Evolutionary conservation across 2,329 filamentous ascomycete genomes (phyloP).

Genomic region (Sphaerostilbella broomeana): DNA sequence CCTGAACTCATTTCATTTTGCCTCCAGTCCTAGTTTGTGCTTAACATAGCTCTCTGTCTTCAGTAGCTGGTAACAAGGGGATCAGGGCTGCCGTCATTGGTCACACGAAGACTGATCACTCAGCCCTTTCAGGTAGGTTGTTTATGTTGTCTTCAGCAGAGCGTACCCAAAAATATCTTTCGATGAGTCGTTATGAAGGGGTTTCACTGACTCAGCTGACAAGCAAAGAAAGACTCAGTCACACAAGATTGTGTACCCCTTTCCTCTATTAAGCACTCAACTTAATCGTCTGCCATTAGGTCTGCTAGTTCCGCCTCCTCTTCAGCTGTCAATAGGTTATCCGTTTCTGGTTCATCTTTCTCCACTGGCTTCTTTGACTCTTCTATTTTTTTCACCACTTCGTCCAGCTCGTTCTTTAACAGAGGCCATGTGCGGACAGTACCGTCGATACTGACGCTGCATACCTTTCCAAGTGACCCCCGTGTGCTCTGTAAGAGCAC

Average conservation of each 20-base stretch:
- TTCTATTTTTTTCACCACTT: constrained; percentile 37
- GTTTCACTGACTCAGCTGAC: too few relatives aligned
- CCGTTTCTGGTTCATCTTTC: constrained; percentile 37
- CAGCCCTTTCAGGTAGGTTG: too few relatives aligned
- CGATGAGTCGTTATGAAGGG: too few relatives aligned
- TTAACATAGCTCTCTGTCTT: too few relatives aligned
- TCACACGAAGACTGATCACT: too few relatives aligned
- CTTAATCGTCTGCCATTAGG: constrained; percentile 66
- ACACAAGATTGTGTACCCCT: too few relatives aligned
- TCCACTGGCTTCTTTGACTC: constrained; percentile 47
- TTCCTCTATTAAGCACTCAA: too few relatives aligned
- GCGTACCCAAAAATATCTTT: too few relatives aligned
- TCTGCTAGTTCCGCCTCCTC: constrained; percentile 91
- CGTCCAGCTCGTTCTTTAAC: constrained; percentile 50
- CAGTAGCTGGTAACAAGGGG: too few relatives aligned
- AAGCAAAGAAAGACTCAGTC: too few relatives aligned
- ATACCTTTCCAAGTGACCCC: constrained; percentile 43
- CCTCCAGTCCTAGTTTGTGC: not conserved
- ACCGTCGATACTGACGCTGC: constrained; percentile 84
- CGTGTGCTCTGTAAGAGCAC: constrained; percentile 47
- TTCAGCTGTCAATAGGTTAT: constrained; percentile 66
- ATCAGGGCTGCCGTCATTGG: too few relatives aligned
- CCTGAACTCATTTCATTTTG: not conserved
- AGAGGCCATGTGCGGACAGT: constrained; percentile 83
- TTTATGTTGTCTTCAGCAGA: too few relatives aligned